These are phyloP conservation scores for Coprinopsis cinerea DNA, from an alignment of 768 basidiomycete species.

Conservation along the genomic window DNA sequence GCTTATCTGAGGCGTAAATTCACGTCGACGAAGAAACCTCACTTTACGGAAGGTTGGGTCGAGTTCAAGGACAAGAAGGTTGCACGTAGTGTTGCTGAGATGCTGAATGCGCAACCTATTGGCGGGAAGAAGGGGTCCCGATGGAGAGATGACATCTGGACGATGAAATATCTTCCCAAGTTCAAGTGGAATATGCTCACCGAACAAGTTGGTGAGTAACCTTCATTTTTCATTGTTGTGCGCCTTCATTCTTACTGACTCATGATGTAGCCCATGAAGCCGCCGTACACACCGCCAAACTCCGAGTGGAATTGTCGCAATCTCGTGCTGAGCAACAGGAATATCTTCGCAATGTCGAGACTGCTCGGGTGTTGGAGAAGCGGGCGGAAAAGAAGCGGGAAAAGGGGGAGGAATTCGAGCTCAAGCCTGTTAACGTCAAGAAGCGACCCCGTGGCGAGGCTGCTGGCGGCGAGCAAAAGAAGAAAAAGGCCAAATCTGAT, in stretches of 20 bases:
- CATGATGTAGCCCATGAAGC: slow-evolving; percentile 76
- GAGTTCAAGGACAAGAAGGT: slow-evolving; percentile 94
- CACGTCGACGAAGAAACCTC: slow-evolving; percentile 77
- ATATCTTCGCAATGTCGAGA: slow-evolving; percentile 91
- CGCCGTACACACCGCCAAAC: slow-evolving; percentile 77
- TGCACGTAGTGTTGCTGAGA: slow-evolving; percentile 83
- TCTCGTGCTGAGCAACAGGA: slow-evolving; percentile 86
- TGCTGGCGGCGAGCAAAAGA: slow-evolving; percentile 15
- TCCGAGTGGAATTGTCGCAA: slow-evolving; percentile 89
- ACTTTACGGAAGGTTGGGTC: slow-evolving; percentile 97
- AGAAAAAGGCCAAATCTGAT: slow-evolving; percentile 18
- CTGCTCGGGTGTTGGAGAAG: slow-evolving; percentile 80
- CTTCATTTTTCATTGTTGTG: neutral
- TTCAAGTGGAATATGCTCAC: slow-evolving; percentile 99
- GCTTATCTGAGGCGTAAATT: slow-evolving; percentile 79
- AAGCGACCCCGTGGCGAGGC: slow-evolving; percentile 17
- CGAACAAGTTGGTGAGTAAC: slow-evolving; percentile 88
- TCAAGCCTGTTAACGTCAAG: slow-evolving; percentile 24
- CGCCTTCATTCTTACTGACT: neutral
- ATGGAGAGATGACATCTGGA: slow-evolving; percentile 98
- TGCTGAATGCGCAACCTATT: slow-evolving; percentile 94
- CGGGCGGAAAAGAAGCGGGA: slow-evolving; percentile 62
- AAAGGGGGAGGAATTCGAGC: slow-evolving; percentile 46
- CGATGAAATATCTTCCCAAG: slow-evolving; percentile 96
- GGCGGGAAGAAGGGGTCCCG: slow-evolving; percentile 88